These are phyloP conservation scores for Kwoniella newhampshirensis DNA, from an alignment of 768 basidiomycete genomes.

Conservation along the genomic window DNA sequence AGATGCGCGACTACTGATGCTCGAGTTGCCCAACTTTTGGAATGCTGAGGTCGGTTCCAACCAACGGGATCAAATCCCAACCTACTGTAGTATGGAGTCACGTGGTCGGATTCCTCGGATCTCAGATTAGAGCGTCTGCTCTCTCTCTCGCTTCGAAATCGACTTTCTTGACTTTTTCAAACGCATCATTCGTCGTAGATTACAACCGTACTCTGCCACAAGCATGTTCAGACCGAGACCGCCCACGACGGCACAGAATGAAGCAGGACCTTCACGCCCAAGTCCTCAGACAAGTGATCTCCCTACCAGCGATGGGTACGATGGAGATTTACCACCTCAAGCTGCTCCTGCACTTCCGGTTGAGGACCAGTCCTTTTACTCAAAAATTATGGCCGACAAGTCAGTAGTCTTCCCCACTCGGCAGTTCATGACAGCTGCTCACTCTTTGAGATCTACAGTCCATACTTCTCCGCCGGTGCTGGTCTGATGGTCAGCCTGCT, in stretches of 20 bases:
- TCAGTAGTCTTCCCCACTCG: constrained; percentile 16
- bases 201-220: neutral
- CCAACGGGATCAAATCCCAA: too few species aligned
- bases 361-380: constrained; percentile 28
- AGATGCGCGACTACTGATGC: too few species aligned
- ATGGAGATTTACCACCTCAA: neutral
- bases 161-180: constrained; percentile 3
- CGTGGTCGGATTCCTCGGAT: neutral
- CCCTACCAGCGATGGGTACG: neutral
- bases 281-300: neutral
- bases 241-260: neutral
- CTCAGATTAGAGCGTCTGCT: neutral
- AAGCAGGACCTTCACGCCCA: constrained; percentile 23
- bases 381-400: constrained; percentile 47
- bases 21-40: constrained; percentile 6
- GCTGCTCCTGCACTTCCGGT: constrained; percentile 11
- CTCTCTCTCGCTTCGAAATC: neutral
- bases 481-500: constrained; percentile 77
- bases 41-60: constrained; percentile 3
- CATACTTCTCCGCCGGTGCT: constrained; percentile 96
- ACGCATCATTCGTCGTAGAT: neutral
- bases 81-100: too few species aligned
- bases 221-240: constrained; percentile 29
- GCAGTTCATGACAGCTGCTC: neutral
- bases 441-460: constrained; percentile 60